These are phyloP conservation scores for Carallia pectinifolia DNA, from an alignment of 345 rosid genomes.

Conservation along the genomic window DNA sequence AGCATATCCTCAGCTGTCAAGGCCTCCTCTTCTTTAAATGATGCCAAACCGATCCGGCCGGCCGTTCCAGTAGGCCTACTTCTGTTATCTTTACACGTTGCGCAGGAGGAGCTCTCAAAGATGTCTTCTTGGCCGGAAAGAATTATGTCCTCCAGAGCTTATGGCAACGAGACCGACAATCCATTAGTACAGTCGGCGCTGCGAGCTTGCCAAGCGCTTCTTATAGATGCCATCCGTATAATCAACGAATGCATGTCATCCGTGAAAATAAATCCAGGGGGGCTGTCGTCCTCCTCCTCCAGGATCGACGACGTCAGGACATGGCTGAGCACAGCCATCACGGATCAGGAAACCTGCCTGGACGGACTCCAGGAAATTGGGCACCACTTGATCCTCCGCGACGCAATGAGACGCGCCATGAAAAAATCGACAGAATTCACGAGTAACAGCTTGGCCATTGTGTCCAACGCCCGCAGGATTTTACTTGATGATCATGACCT, in stretches of 20 bases:
- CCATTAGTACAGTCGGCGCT: constrained; percentile 13
- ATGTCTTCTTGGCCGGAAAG: constrained; percentile 34
- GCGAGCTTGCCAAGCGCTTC: constrained; percentile 19
- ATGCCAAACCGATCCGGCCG: constrained; percentile 1
- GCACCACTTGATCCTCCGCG: constrained; percentile 1
- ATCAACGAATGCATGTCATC: constrained; percentile 14
- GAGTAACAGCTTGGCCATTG: constrained; percentile 36
- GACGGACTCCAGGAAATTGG: constrained; percentile 1
- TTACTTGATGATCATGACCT: neutral
- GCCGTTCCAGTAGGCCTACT: constrained; percentile 43
- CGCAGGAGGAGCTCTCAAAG: constrained; percentile 40
- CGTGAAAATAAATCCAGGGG: neutral
- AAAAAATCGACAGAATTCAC: constrained; percentile 31
- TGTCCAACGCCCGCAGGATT: constrained; percentile 19
- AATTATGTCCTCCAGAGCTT: constrained; percentile 18
- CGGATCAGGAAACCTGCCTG: constrained; percentile 21
- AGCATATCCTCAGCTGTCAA: constrained; percentile 25
- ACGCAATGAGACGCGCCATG: constrained; percentile 21
- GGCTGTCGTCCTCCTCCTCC: neutral
- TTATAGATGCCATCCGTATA: constrained; percentile 24
- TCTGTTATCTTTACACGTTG: constrained; percentile 52
- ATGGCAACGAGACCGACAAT: neutral
- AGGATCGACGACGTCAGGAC: constrained; percentile 18
- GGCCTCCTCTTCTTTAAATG: constrained; percentile 12
- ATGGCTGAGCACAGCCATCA: constrained; percentile 21